A percentile compares a stretch with the other conserved stretches of the same genome.
These are phyloP conservation scores for Tricladium varicosporioides DNA, from an alignment of 2,329 filamentous ascomycete genomes.

Conservation along the genomic window DNA sequence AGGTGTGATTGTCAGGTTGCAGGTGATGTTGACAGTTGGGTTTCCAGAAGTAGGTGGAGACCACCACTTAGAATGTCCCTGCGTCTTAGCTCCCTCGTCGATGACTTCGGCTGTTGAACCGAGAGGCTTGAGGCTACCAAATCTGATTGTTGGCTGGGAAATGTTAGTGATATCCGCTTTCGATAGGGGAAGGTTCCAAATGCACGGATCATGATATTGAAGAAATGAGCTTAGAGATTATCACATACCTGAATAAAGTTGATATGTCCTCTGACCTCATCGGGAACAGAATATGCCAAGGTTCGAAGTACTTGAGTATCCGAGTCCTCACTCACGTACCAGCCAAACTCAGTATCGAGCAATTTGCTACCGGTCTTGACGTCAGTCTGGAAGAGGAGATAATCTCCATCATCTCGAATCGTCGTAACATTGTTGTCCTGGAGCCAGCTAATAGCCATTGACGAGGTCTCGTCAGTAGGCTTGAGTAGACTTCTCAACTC, in stretches of 20 bases:
- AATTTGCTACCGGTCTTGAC: constrained; percentile 38
- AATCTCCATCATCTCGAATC: constrained; percentile 38
- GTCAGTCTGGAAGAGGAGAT: constrained; percentile 21
- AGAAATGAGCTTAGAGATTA: background rate
- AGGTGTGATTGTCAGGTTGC: constrained; percentile 33
- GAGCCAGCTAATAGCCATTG: constrained; percentile 43
- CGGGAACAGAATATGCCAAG: constrained; percentile 40
- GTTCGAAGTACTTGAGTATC: constrained; percentile 37
- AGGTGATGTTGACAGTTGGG: constrained; percentile 20
- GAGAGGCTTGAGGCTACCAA: constrained; percentile 22
- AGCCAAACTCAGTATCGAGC: constrained; percentile 39
- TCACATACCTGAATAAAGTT: constrained; percentile 33
- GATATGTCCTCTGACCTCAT: constrained; percentile 35
- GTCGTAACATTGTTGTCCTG: constrained; percentile 34
- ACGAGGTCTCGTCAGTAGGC: constrained; percentile 37
- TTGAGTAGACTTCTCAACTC: constrained; percentile 44
- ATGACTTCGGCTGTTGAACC: constrained; percentile 12
- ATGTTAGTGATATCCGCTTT: no score
- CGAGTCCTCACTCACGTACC: constrained; percentile 33
- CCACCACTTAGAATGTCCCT: constrained; percentile 12
- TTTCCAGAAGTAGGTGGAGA: background rate
- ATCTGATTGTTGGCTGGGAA: constrained; percentile 40
- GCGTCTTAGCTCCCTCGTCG: constrained; percentile 11
- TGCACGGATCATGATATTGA: background rate
- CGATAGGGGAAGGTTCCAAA: no score